Evolutionary conservation across 1,139 yeast species (phyloP).

Genomic region (Tardiomyces depauwii): DNA sequence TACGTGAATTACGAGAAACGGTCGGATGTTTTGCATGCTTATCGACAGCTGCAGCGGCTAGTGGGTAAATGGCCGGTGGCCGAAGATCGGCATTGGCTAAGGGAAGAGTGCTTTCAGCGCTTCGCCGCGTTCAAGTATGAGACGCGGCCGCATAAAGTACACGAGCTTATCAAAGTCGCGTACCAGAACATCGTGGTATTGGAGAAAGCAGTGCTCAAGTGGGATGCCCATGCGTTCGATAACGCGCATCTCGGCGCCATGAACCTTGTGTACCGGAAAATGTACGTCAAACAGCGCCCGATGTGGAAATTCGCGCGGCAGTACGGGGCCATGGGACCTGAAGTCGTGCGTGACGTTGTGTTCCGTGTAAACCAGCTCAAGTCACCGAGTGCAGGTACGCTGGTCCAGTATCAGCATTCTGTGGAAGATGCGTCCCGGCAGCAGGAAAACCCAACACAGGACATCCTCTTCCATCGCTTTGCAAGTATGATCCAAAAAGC

Average conservation of each 20-base stretch:
- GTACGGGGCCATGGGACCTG: neutral
- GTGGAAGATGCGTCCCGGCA: neutral
- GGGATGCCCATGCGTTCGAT: conserved; percentile 2
- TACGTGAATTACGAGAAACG: conserved; percentile 8
- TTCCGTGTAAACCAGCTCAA: conserved; percentile 5
- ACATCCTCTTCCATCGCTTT: conserved; percentile 1
- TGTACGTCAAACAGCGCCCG: conserved; percentile 12
- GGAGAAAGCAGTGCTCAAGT: conserved; percentile 5
- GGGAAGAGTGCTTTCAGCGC: conserved; percentile 10
- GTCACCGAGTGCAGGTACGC: conserved; percentile 12
- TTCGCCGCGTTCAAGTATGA: conserved; percentile 13
- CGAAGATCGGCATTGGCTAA: conserved; percentile 12
- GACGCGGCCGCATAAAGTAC: conserved; percentile 6
- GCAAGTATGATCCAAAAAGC: conserved; percentile 5
- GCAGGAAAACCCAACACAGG: neutral
- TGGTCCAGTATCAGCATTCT: neutral
- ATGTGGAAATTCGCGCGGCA: conserved; percentile 1
- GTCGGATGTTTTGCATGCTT: conserved; percentile 7
- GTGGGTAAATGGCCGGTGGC: conserved; percentile 12
- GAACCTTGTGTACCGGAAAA: conserved; percentile 7
- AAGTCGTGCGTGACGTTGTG: conserved; percentile 6
- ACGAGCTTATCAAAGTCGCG: conserved; percentile 9
- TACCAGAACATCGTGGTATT: conserved; percentile 6
- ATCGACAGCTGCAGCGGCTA: conserved; percentile 9
- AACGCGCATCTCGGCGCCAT: conserved; percentile 8